Evolutionary conservation across 2,329 filamentous ascomycete species (phyloP).

Genomic region (Epichloe typhina): DNA sequence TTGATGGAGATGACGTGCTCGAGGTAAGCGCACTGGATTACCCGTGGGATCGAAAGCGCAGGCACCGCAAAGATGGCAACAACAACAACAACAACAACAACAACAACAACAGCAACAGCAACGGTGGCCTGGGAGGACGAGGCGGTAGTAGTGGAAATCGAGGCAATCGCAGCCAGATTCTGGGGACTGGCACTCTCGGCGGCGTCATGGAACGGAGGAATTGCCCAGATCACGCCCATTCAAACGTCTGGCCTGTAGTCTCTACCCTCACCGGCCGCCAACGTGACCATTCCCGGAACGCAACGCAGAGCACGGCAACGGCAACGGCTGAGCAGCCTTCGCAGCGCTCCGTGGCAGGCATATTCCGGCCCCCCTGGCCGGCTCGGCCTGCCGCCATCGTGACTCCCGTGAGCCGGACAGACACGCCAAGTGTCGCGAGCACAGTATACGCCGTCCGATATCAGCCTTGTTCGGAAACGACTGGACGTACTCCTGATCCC

Average conservation of each 20-base stretch:
- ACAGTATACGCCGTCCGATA: conserved; percentile 52
- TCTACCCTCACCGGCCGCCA: conserved; percentile 15
- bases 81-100: conserved; percentile 13
- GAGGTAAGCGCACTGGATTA: conserved; percentile 44
- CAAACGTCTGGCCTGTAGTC: conserved; percentile 17
- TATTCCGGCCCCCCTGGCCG: conserved; percentile 43
- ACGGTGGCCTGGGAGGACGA: conserved; percentile 2
- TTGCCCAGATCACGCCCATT: background rate
- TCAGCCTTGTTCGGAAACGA: conserved; percentile 41
- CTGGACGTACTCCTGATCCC: conserved; percentile 32
- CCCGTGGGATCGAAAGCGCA: conserved; percentile 30
- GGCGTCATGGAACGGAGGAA: background rate
- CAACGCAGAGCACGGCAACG: conserved; percentile 7
- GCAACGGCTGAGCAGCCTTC: conserved; percentile 11
- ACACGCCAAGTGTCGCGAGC: conserved; percentile 50
- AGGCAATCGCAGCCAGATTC: conserved; percentile 12
- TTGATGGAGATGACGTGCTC: conserved; percentile 88
- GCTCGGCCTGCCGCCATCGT: conserved; percentile 39
- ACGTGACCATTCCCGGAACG: conserved; percentile 10
- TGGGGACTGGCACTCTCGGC: conserved; percentile 4
- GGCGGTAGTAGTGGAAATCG: conserved; percentile 17
- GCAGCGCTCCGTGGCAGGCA: conserved; percentile 18
- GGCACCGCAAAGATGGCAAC: conserved; percentile 19
- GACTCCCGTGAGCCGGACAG: conserved; percentile 47
- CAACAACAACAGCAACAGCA: background rate